Percentiles rank a stretch among this genome's conserved stretches.
These are phyloP conservation scores for Komagataella mondaviorum DNA, from an alignment of 805 yeast species.

Conservation along the genomic window DNA sequence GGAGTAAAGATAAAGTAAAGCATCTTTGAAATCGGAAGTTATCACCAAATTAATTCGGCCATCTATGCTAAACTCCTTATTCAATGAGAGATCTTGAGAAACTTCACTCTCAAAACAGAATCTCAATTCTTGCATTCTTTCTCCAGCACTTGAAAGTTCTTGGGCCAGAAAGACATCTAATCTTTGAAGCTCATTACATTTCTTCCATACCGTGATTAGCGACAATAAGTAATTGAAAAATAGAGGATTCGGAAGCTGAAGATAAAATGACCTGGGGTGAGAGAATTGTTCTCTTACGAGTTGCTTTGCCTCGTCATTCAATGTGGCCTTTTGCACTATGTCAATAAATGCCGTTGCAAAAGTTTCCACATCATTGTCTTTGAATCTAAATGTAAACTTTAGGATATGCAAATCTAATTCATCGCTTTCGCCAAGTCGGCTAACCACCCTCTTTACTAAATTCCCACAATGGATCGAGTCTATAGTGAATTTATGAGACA, in stretches of 20 bases:
- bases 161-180: background rate
- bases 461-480: background rate
- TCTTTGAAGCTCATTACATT: background rate
- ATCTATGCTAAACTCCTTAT: background rate
- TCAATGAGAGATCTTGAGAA: background rate
- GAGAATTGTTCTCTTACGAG: background rate
- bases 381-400: background rate
- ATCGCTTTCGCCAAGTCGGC: background rate
- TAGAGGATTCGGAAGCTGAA: background rate
- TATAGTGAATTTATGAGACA: background rate
- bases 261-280: background rate
- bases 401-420: background rate
- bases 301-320: background rate
- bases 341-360: background rate
- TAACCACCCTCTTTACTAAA: background rate
- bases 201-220: background rate
- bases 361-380: background rate
- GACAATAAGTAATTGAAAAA: background rate
- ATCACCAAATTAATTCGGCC: background rate
- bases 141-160: slow-evolving; percentile 1
- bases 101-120: slow-evolving; percentile 6
- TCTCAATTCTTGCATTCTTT: slow-evolving; percentile 7
- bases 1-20: background rate
- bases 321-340: background rate
- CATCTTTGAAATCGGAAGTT: background rate